Evolutionary conservation across 2,329 filamentous ascomycete genomes (phyloP).

Genomic region (Keithomyces neogunnii): DNA sequence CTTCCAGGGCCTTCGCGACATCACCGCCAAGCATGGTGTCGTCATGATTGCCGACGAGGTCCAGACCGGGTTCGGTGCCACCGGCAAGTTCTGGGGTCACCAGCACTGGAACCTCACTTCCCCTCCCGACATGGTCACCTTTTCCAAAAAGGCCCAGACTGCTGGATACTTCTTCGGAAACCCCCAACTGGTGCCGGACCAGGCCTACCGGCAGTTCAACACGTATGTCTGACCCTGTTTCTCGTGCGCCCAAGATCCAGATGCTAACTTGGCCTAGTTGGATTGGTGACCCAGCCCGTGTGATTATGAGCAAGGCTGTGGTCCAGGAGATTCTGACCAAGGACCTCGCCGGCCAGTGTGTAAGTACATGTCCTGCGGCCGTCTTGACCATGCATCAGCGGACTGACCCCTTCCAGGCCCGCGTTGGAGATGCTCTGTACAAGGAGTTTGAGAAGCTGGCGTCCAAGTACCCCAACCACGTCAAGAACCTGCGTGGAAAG

Average conservation of each 20-base stretch:
- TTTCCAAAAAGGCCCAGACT: conserved; percentile 91
- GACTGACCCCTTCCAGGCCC: conserved; percentile 44
- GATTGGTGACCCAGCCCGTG: conserved; percentile 89
- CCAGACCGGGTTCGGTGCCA: conserved; percentile 86
- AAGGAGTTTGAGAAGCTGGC: conserved; percentile 58
- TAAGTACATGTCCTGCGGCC: too few species aligned
- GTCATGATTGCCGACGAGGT: conserved; percentile 91
- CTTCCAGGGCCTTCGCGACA: conserved; percentile 73
- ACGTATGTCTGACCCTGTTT: conserved; percentile 32
- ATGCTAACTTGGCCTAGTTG: conserved; percentile 32
- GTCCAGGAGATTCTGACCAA: conserved; percentile 65
- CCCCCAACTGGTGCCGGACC: conserved; percentile 73
- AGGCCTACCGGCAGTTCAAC: conserved; percentile 94
- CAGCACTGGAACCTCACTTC: conserved; percentile 80
- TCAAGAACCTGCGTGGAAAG: conserved; percentile 79
- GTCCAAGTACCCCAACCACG: conserved; percentile 63
- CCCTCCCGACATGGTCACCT: conserved; percentile 89
- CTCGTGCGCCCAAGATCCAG: too few species aligned
- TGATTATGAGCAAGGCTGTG: conserved; percentile 75
- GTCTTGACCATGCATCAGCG: too few species aligned
- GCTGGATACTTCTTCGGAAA: conserved; percentile 89
- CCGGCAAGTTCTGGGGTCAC: conserved; percentile 93
- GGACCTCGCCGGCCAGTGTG: too few species aligned
- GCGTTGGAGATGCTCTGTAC: conserved; percentile 72
- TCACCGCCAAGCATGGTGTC: conserved; percentile 70